phyloP scores from a whole-genome alignment of 139 green algal species.

The Chlamydomonas asymmetrica region DNA sequence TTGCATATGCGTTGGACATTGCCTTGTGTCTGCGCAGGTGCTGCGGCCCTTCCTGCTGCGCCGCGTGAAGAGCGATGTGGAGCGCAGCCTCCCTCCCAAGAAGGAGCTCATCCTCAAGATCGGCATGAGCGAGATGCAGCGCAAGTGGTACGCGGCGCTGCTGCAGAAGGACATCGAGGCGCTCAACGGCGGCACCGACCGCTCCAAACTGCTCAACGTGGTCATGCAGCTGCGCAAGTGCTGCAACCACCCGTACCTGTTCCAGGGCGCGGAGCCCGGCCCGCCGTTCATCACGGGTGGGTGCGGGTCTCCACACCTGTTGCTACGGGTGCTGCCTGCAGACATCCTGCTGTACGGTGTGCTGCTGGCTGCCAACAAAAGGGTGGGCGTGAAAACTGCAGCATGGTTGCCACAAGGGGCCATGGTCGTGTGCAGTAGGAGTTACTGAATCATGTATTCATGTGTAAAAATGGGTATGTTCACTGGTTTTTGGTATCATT shows the following conservation, averaged over 20 bases:
- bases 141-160: constrained; percentile 86
- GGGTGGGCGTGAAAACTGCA: no score
- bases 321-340: no score
- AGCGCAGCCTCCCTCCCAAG: constrained; percentile 94
- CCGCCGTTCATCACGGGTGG: constrained; percentile 91
- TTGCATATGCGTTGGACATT: no score
- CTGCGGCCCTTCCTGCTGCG: constrained; percentile 97
- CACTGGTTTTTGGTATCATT: no score
- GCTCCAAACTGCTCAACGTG: constrained; percentile 96
- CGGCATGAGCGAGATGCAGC: constrained; percentile 96
- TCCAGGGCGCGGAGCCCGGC: constrained; percentile 89
- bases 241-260: constrained; percentile 97
- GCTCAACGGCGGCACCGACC: constrained; percentile 79
- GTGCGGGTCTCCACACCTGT: no score
- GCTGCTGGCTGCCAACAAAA: no score
- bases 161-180: constrained; percentile 95
- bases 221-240: constrained; percentile 99
- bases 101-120: constrained; percentile 99
- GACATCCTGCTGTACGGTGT: no score
- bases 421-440: no score
- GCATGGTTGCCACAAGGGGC: no score
- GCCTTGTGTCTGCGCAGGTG: constrained; percentile 56
- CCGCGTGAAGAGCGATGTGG: constrained; percentile 96
- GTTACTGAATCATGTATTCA: no score
- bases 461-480: no score